These are phyloP conservation scores for Apiospora arundinis DNA, from an alignment of 2,329 filamentous ascomycete species.

Conservation along the genomic window DNA sequence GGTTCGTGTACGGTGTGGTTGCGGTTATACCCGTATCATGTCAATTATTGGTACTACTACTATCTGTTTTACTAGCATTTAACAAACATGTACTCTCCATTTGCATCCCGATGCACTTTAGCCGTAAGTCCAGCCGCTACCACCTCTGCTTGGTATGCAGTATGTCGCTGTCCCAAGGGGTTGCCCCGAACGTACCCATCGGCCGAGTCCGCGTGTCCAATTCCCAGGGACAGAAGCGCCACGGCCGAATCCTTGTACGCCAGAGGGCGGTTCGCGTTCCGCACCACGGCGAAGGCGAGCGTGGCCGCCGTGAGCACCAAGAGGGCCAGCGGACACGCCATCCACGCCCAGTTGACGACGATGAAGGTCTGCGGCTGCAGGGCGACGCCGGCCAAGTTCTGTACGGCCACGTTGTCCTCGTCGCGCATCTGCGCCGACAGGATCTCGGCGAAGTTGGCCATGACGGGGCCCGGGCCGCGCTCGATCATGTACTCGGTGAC, in stretches of 20 bases:
- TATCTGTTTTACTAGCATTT: background rate
- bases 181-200: background rate
- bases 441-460: constrained; percentile 24
- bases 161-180: background rate
- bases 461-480: background rate
- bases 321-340: constrained; percentile 34
- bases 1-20: no score
- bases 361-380: constrained; percentile 36
- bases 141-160: constrained; percentile 1
- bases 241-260: constrained; percentile 13
- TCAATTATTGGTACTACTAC: no score
- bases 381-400: constrained; percentile 30
- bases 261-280: background rate
- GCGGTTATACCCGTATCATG: no score
- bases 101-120: background rate
- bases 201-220: background rate
- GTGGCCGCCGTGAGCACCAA: constrained; percentile 31
- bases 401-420: constrained; percentile 26
- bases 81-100: constrained; percentile 16
- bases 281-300: constrained; percentile 27
- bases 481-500: background rate
- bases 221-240: constrained; percentile 15
- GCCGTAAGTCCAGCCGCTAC: background rate
- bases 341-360: constrained; percentile 41
- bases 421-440: constrained; percentile 28